Percentiles rank a stretch among this genome's conserved stretches.
These are phyloP conservation scores for Exophiala viscosa DNA, from an alignment of 2,329 filamentous ascomycete species.

Conservation along the genomic window DNA sequence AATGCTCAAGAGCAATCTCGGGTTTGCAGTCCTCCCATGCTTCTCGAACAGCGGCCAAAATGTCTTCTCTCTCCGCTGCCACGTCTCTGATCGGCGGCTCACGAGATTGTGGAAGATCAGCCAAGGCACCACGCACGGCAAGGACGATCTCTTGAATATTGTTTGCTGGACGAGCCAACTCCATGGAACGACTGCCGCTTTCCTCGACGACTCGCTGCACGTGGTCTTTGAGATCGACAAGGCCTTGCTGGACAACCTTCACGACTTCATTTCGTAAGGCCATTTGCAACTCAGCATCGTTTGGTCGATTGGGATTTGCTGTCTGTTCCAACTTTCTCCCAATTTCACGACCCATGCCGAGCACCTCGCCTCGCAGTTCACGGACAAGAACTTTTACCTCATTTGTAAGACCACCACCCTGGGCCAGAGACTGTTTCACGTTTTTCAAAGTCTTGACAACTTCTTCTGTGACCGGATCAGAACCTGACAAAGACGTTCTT, in stretches of 20 bases:
- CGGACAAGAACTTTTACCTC: slow-evolving; percentile 88
- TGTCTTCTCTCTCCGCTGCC: slow-evolving; percentile 71
- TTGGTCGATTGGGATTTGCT: slow-evolving; percentile 43
- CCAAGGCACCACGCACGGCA: slow-evolving; percentile 70
- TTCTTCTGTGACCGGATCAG: slow-evolving; percentile 65
- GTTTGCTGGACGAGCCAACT: slow-evolving; percentile 60
- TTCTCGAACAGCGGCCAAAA: slow-evolving; percentile 80
- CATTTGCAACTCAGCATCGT: slow-evolving; percentile 44
- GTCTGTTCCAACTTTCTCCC: slow-evolving; percentile 79
- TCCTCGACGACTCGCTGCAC: slow-evolving; percentile 76
- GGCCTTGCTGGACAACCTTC: slow-evolving; percentile 72
- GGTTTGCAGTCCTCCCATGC: slow-evolving; percentile 95
- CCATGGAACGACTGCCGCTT: slow-evolving; percentile 63
- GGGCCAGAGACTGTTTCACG: slow-evolving; percentile 86
- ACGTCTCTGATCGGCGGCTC: slow-evolving; percentile 50
- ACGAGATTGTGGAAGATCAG: slow-evolving; percentile 57
- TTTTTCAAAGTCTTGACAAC: slow-evolving; percentile 76
- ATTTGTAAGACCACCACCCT: slow-evolving; percentile 82
- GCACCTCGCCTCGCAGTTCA: slow-evolving; percentile 83
- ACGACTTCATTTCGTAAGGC: slow-evolving; percentile 67
- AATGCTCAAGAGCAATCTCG: slow-evolving; percentile 84
- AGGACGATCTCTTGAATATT: slow-evolving; percentile 85
- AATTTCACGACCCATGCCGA: slow-evolving; percentile 90
- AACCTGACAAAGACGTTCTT: slow-evolving; percentile 36
- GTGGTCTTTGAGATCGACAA: slow-evolving; percentile 78